Evolutionary conservation across 352 stramenopile genomes (phyloP), one percentile per base, ranked within the genome.

Genomic region (Phytophthora foliorum): DNA sequence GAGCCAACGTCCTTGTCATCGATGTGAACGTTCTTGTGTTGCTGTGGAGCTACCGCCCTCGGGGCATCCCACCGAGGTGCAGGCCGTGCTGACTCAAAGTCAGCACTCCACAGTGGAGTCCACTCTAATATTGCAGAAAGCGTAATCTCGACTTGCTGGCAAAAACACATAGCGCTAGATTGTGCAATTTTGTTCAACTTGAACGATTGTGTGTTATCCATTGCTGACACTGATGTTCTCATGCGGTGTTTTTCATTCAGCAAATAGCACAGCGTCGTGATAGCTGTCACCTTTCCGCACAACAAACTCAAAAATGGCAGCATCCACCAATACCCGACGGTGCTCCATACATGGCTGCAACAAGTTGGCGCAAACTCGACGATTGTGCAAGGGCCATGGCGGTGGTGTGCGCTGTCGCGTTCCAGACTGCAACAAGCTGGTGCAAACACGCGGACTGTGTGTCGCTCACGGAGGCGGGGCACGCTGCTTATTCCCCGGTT

Each of bases 381-480:
- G 80, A 7, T 70, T 90, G 9, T 93, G 85, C 63, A 93, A 93
- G 56, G 88, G 87, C 4, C 88, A 95, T 41, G 88, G 88, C 34
- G 88, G 88, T 42, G 88, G 88, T 46, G 88, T 80, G 17, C 83
- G 84, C 7, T 95, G 88, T 69, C 86, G 83, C 11, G 73, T 89
- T 44, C 42, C 67, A 9, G 63, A 58, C 50, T 94, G 82, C 63
- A 81, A 81, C 67, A 94, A 92, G 34, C 81, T 94, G 31, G 84
- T 82, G n/a, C 85, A 92, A 69, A 88, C 70, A 36, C 77, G 78
- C 27, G 85, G 85, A 0, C 61, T 89, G 4, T 93, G 85, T 60
- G 89, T 93, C 62, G 80, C 81, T 8, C 82, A 93, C 54, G 82
- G 85, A 39, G 85, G 85, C 24, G 86, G 86, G 2, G 74, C 80